Base-by-base conservation (phyloP, 805 yeast genomes). In the Lipomyces yamadae region DNA sequence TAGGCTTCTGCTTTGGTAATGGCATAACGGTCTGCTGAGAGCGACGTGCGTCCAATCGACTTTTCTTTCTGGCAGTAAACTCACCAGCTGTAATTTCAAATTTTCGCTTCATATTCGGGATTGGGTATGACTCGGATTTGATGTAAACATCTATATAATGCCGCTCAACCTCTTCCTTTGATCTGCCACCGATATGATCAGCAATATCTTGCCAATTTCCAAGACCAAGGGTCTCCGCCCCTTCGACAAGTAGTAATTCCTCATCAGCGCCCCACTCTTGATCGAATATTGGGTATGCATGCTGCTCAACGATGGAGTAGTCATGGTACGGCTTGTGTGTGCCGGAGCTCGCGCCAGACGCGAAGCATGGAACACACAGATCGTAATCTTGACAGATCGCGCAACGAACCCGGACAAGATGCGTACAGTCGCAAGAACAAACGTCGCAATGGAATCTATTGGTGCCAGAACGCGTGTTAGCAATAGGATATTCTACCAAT, bases 141-240 rank as follows among this genome's bases (percentile, higher is more conserved):
- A 95, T 76, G 76, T 93, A 95, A 7, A 88, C 83, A 11, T 85
- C 81, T 69, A 83, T 82, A 79, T 94, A 95, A 78, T 95, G 99
- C 61, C 84, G 81, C 4, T 87, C 92, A 29, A 92, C 97, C 76
- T 96, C 99, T 67, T 92, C 97, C 76, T 91, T 92, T 11, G 92
- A 86, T 68, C 98, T 79, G 52, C 93, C 91, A 11, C 98, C 98
- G 63, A 96, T 91, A 75, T 91, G 97, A 75, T 95, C 98, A 10
- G 97, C 89, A n/a, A 96, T 86, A 77, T 95, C 99, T 74, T 91
- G 97, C 99, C 99, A 95, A 76, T 93, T 92, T 1, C 99, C 99
- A 63, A 95, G 57, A 11, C 99, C 99, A 56, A 86, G 84, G 8
- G 91, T 88, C 77, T 95, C 97, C 56, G 96, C 88, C 7, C 98